Evolutionary conservation across 2,329 filamentous ascomycete genomes (phyloP), one percentile per base, ranked within the genome.

Genomic region (Pezicula radicicola): DNA sequence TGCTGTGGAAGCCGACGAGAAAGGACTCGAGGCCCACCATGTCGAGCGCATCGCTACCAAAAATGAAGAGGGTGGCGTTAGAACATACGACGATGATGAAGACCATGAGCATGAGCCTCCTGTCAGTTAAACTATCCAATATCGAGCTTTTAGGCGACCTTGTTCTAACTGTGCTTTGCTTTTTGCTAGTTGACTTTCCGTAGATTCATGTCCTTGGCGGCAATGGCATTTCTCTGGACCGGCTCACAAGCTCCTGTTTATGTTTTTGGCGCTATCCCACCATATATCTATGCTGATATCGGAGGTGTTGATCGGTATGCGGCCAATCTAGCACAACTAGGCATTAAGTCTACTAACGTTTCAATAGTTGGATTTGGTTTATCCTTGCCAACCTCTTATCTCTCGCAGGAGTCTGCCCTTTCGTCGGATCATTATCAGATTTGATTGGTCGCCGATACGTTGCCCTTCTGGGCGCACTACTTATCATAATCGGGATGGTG

Each of bases 371-470:
- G 64, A 59, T 64, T 15, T 67, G 65, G 65, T 61, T 67, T 21
- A 55, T 74, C 12, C 68, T 75, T 3, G 73, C 70, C 15, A 78
- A 83, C 56, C 69, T 84, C 6, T 74, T 84, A n/a, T 73, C 78
- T 3, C 74, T 78, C 45, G 80, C 79, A 3, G 77, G 76, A 3
- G 68, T 84, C 2, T 82, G 79, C 53, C 81, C 81, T 9, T 84
- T 89, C 59, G 85, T 89, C 2, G 86, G 86, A 10, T 78, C 80
- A 1, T 67, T 87, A 1, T 85, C 83, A 1, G 84, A 87, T 69
- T 68, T 87, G 6, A 69, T 86, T 46, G 83, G 84, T 49, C 79
- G 84, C 53, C 75, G 81, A 53, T 80, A 76, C 61, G 81, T 86
- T 37, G 82, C 72, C 15, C 58, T 85, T 25, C 66, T 76, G 3